These are phyloP conservation scores for Solanum pennellii DNA, from an alignment of 257 asterid genomes.

Conservation along the genomic window DNA sequence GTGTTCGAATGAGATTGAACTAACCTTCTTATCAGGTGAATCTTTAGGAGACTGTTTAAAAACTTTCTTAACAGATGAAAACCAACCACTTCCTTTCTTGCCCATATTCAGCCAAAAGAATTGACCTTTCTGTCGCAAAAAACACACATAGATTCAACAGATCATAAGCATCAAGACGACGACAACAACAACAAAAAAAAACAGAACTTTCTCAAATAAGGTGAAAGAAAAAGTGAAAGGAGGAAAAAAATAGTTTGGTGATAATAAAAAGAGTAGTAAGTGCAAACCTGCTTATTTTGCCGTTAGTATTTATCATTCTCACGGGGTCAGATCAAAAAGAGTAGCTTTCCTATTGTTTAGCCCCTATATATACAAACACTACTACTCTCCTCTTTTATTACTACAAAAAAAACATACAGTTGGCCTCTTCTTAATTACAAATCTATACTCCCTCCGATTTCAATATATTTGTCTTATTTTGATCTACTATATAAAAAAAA, in stretches of 20 bases:
- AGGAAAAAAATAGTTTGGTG: background rate
- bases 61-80: slow-evolving; percentile 73
- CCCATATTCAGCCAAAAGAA: slow-evolving; percentile 37
- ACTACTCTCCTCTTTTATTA: background rate
- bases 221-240: background rate
- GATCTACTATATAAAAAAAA: too few species aligned
- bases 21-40: slow-evolving; percentile 60
- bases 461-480: background rate
- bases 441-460: background rate
- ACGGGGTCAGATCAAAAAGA: slow-evolving; percentile 28
- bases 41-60: slow-evolving; percentile 59
- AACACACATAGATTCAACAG: background rate
- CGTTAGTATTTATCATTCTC: slow-evolving; percentile 63
- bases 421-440: background rate
- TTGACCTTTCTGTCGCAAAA: background rate
- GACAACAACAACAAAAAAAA: background rate
- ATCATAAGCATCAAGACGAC: background rate
- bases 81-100: slow-evolving; percentile 78
- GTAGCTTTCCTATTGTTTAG: background rate
- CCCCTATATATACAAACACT: background rate
- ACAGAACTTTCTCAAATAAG: background rate
- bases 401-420: background rate
- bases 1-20: background rate
- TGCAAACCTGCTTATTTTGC: slow-evolving; percentile 43
- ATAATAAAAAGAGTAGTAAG: slow-evolving; percentile 9